Percentiles rank a stretch among this genome's conserved stretches.
Conservation (phyloP, 2,329 filamentous ascomycete species). For the Claviceps digitariae region DNA sequence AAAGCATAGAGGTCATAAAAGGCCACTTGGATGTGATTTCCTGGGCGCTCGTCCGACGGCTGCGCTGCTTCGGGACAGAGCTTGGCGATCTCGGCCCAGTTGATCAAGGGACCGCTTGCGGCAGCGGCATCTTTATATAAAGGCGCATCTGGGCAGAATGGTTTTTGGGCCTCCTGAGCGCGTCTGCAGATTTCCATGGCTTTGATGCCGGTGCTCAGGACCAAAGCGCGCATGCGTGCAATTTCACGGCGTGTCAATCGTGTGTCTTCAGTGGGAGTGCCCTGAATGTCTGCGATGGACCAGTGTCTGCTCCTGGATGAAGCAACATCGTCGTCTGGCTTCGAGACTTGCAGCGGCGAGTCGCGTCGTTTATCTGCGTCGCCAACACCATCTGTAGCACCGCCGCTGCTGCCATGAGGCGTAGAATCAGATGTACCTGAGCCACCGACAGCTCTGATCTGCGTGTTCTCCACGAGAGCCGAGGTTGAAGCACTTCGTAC, state of each 20-base stretch:
- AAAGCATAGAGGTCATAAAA: conserved; percentile 35
- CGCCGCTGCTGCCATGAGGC: conserved; percentile 2
- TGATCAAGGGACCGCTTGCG: conserved; percentile 12
- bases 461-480: conserved; percentile 17
- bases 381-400: conserved; percentile 14
- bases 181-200: conserved; percentile 65
- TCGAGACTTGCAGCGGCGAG: conserved; percentile 16
- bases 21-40: conserved; percentile 15
- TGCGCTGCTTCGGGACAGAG: conserved; percentile 23
- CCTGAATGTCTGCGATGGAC: conserved; percentile 33
- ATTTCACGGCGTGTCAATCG: conserved; percentile 56
- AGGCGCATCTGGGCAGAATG: conserved; percentile 15
- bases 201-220: conserved; percentile 80
- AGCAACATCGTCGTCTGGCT: conserved; percentile 11
- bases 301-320: conserved; percentile 28
- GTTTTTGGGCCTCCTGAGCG: conserved; percentile 35
- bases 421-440: not conserved
- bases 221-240: conserved; percentile 60
- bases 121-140: conserved; percentile 10
- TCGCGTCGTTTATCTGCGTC: conserved; percentile 24
- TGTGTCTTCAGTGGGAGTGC: conserved; percentile 19
- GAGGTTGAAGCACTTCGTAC: conserved; percentile 26
- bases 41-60: conserved; percentile 15
- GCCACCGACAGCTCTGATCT: not conserved
- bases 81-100: conserved; percentile 30